Conservation (phyloP, 805 yeast species). For the Limtongia smithiae region DNA sequence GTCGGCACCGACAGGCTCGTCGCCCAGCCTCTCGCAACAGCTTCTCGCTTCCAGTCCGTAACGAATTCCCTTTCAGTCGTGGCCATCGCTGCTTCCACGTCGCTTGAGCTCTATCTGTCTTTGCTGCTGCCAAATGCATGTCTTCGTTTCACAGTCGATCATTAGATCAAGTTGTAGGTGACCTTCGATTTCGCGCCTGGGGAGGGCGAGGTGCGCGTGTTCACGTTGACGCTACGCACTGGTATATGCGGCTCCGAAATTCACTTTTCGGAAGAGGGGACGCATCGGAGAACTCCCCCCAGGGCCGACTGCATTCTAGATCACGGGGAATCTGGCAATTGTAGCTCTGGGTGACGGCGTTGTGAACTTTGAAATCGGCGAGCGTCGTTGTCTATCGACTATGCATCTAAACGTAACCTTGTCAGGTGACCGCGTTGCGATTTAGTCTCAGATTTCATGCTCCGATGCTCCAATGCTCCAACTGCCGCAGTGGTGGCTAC, state of each 20-base stretch:
- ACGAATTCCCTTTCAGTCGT: no score
- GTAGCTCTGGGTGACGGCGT: constrained; percentile 47
- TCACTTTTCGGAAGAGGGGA: constrained; percentile 58
- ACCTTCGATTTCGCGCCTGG: not conserved
- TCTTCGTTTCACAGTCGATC: constrained; percentile 9
- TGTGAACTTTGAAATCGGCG: constrained; percentile 46
- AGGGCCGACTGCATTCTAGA: constrained; percentile 66
- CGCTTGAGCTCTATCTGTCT: no score
- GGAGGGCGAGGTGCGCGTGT: not conserved
- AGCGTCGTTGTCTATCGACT: no score
- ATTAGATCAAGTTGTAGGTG: constrained; percentile 8
- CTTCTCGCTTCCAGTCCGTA: no score
- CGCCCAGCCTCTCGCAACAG: no score
- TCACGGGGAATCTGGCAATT: constrained; percentile 52
- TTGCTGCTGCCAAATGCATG: constrained; percentile 8
- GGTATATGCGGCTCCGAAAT: constrained; percentile 1
- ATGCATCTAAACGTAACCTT: no score
- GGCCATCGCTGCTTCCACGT: no score
- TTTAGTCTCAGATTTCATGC: constrained; percentile 62
- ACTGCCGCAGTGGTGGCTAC: constrained; percentile 49
- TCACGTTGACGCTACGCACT: not conserved
- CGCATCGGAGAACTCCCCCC: constrained; percentile 74
- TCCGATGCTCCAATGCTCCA: constrained; percentile 46
- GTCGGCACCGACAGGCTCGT: no score
- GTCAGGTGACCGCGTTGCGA: constrained; percentile 54